A percentile compares a stretch with the other conserved stretches of the same genome.
phyloP scores from a whole-genome alignment of 306 rosid species.

The Inga oerstediana region DNA sequence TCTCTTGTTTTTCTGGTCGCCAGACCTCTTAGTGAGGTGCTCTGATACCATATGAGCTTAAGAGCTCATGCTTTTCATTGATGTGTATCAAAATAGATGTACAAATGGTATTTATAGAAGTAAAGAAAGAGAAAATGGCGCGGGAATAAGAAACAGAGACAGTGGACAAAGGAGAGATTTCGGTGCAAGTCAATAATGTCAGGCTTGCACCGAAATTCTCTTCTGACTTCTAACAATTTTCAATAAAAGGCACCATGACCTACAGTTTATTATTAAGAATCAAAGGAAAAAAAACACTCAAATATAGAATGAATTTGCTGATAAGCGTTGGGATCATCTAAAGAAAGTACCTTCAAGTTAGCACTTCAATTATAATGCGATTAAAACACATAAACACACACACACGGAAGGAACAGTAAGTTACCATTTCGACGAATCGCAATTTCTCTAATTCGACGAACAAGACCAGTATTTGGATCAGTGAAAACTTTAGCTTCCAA shows the following conservation, averaged over 20 bases:
- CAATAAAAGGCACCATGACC: background rate
- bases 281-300: background rate
- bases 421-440: slow-evolving; percentile 79
- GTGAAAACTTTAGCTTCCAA: slow-evolving; percentile 76
- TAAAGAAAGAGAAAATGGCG: too few relatives aligned
- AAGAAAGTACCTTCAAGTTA: background rate
- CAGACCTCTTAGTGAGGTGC: too few relatives aligned
- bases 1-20: too few relatives aligned
- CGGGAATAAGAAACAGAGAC: too few relatives aligned
- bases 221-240: too few relatives aligned
- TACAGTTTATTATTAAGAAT: background rate
- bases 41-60: too few relatives aligned
- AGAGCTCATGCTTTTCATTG: too few relatives aligned
- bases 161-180: too few relatives aligned
- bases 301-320: background rate
- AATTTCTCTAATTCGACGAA: slow-evolving; percentile 78
- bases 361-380: background rate
- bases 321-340: background rate
- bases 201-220: too few relatives aligned
- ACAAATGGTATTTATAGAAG: too few relatives aligned
- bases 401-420: background rate
- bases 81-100: too few relatives aligned
- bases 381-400: background rate
- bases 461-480: slow-evolving; percentile 72
- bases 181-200: too few relatives aligned